Base-by-base conservation (phyloP, 2,329 filamentous ascomycete genomes). In the Penicillium griseofulvum region DNA sequence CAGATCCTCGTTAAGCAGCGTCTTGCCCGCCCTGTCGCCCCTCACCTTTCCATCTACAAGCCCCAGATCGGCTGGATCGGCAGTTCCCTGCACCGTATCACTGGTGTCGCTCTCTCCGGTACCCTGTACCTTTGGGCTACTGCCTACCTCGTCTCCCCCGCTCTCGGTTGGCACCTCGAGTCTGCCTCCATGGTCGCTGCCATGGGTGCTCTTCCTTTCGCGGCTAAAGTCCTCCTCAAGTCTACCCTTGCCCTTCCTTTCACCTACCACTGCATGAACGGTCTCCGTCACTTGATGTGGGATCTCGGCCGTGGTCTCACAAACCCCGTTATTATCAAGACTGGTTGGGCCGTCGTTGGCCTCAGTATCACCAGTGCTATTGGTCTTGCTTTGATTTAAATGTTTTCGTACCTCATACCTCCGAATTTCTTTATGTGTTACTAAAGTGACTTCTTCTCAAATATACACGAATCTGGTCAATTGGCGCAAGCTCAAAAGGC, bases 11-110 rank as follows among this genome's bases (percentile, higher is more conserved):
- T 83, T 68, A 80, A 85, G 70, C 92, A 97, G 81, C 92, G 92
- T 68, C 82, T 87, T 53, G 77, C 82, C 69, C 92, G 92, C 49
- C 92, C 92, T 71, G 82, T 96, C 67, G 83, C 90, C 43, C 92
- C 92, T 52, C 91, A 97, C 73, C 84, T 97, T 60, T 74, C 78
- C 69, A 92, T 95, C 83, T 97, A 97, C 86, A 83, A 85, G 74
- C 84, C 88, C 57, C 86, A 90, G 75, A 89, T 97, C 78, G 94
- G 90, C 66, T 96, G 87, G 87, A 87, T 90, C 75, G 81, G 82
- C 65, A 87, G 86, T 65, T 85, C 80, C 55, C 82, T 90, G 76
- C 89, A 91, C 80, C 91, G 92, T 69, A 85, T 96, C 78, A 93
- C 90, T n/a, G 92, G 90, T 68, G 77, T 82, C 70, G 75, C 81